These are phyloP conservation scores for Trichoderma atrobrunneum DNA, from an alignment of 2,329 filamentous ascomycete species.

Conservation along the genomic window DNA sequence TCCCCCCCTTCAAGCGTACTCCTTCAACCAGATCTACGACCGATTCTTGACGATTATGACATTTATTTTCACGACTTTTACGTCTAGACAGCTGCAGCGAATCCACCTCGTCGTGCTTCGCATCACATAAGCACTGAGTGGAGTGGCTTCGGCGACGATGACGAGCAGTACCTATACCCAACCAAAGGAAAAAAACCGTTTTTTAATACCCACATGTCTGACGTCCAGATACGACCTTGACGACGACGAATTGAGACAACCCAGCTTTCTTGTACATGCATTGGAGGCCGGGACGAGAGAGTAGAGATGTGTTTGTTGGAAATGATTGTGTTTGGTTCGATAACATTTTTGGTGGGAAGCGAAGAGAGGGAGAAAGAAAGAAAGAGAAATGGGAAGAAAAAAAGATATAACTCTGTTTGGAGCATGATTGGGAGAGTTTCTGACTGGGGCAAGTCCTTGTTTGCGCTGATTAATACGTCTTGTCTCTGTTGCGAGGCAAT, in stretches of 20 bases:
- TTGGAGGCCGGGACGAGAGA: conserved; percentile 5
- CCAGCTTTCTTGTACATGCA: conserved; percentile 17
- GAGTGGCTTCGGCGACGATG: conserved; percentile 38
- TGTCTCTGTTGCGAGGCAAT: conserved; percentile 3
- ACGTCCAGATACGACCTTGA: conserved; percentile 35
- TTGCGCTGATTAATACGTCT: conserved; percentile 16
- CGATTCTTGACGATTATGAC: conserved; percentile 46
- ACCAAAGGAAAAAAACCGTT: conserved; percentile 19
- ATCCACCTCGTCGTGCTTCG: conserved; percentile 33
- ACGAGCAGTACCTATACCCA: conserved; percentile 40
- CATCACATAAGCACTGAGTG: conserved; percentile 31
- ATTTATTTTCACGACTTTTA: conserved; percentile 45
- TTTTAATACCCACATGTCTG: conserved; percentile 40
- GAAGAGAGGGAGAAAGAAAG: neutral
- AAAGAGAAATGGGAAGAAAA: neutral
- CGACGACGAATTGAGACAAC: conserved; percentile 30
- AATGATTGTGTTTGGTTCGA: conserved; percentile 5
- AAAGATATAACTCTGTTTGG: neutral
- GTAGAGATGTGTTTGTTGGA: conserved; percentile 17
- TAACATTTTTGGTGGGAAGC: neutral
- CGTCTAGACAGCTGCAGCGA: conserved; percentile 45
- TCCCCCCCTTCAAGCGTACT: conserved; percentile 33
- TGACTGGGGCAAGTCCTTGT: neutral
- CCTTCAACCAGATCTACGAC: conserved; percentile 35
- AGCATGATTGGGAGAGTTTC: neutral